Base-by-base conservation (phyloP, 225 moss, liverwort and hornwort species). In the Marchantia paleacea region DNA sequence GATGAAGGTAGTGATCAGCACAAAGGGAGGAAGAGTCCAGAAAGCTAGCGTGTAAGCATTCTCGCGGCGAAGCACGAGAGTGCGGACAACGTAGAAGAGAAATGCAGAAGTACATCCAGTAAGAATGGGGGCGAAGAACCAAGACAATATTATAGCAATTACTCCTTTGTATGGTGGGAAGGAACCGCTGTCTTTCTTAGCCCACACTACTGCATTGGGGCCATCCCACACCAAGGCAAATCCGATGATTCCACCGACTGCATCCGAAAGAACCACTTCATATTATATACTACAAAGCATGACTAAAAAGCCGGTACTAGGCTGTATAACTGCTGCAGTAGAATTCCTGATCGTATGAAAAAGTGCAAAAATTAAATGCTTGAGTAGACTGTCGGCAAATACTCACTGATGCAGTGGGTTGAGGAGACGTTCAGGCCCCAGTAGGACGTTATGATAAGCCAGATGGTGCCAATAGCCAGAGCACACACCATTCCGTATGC, bases 401-500 rank as follows among this genome's bases (percentile, higher is more conserved):
- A 31, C 80, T 89, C 81, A 92, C 91, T 89, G 80, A 92, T 92
- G 15, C 87, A 85, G 52, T 92, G 90, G 19, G 91, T 92, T 28
- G 66, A 66, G 24, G 66, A 18, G 87, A 72, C 57, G 82, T 92
- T 92, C 15, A 92, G 73, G 61, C 90, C 91, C 88, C 80, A 63
- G 82, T 90, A 90, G 22, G 90, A 92, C 60, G 88, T 85, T 0
- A 81, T 12, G 14, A 90, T 81, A 66, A 85, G 90, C 91, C 91
- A 92, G 47, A 92, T 73, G 19, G 90, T 90, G 53, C 91, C 90
- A 24, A 89, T 81, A 6, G 79, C 80, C 83, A 90, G 78, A 14
- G 91, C 91, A 75, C 91, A 90, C 58, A 88, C 88, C 90, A 90
- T 92, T 52, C 91, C 91, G 54, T 92, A 92, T 19, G 91, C 91